Evolutionary conservation across 495 filamentous ascomycete genomes (phyloP), one percentile per base, ranked within the genome.

Genomic region (Penicillium parvum): DNA sequence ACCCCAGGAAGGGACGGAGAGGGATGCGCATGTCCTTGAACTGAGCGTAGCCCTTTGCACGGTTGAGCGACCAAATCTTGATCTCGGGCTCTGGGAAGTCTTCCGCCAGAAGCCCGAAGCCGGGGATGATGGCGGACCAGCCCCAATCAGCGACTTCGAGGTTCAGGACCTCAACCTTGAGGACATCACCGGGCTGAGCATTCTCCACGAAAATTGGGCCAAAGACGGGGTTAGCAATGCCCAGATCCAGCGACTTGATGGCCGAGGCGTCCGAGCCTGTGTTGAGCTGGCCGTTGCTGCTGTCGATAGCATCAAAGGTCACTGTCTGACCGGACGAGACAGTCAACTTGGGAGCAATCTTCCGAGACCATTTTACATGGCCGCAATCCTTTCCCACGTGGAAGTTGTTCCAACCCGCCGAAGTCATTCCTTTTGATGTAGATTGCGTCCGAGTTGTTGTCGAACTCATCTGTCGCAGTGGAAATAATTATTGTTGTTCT

Each of bases 41-140:
- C 11, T 63, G 52, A 10, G 68, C 60, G 33, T 60, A 69, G 6
- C 66, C 65, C 5, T 58, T 55, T 20, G 58, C 53, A n/a, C 49
- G 44, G 21, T 65, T 54, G 21, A 76, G 56, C 14, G 71, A 60
- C 73, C 73, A 76, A 40, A 76, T 71, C 47, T 73, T 69, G 36
- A 76, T 57, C 19, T 57, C 50, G 5, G 63, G 51, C 2, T 68
- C 60, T 1, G 63, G 51, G 39, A 71, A 76, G 36, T 76, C 72
- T 30, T 73, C 70, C 3, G 61, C 56, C 26, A 76, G 52, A 17
- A 76, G 60, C 5, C 73, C 73, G 43, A 76, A 76, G 19, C 64
- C 61, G 2, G 72, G 71, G 34, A 76, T 64, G 33, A 76, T 66
- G 28, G 68, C 67, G 15, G 71, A 73, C 73, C 73, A 77, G 7